A percentile compares a stretch with the other conserved stretches of the same genome.
Conservation (phyloP, 2,329 filamentous ascomycete genomes). For the Huntiella abstrusa region DNA sequence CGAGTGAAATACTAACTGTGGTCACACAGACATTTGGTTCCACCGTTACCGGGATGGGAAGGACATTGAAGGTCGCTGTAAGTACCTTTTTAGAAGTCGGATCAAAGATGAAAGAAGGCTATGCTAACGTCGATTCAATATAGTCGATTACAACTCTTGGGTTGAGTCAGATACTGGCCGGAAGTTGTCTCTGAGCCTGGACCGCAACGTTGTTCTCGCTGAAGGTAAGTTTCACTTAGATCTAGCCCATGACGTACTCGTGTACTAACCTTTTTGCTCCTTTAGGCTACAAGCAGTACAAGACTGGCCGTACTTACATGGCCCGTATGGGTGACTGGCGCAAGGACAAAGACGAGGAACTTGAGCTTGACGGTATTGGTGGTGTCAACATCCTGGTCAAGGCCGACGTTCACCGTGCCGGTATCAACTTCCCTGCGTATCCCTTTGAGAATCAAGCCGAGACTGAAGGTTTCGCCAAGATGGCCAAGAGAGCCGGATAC, state of each 20-base stretch:
- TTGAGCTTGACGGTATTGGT: slow-evolving; percentile 85
- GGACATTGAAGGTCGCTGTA: slow-evolving; percentile 91
- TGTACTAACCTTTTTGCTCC: slow-evolving; percentile 13
- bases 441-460: slow-evolving; percentile 98
- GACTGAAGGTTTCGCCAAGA: slow-evolving; percentile 95
- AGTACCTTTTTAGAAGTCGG: slow-evolving; percentile 19
- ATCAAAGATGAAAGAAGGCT: neutral
- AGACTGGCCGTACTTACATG: slow-evolving; percentile 82
- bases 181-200: slow-evolving; percentile 51
- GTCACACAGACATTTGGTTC: slow-evolving; percentile 72
- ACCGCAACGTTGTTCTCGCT: slow-evolving; percentile 67
- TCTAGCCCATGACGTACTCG: neutral
- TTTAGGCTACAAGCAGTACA: slow-evolving; percentile 75
- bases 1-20: slow-evolving; percentile 4
- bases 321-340: slow-evolving; percentile 82
- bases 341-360: slow-evolving; percentile 77
- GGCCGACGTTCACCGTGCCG: slow-evolving; percentile 88
- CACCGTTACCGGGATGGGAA: slow-evolving; percentile 60
- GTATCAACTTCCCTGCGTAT: slow-evolving; percentile 97
- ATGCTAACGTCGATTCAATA: slow-evolving; percentile 14
- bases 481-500: slow-evolving; percentile 93
- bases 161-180: slow-evolving; percentile 75
- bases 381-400: slow-evolving; percentile 97
- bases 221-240: slow-evolving; percentile 43
- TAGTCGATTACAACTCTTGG: slow-evolving; percentile 99